Conservation (phyloP, 2,329 filamentous ascomycete species). For the Cryoendolithus antarcticus region DNA sequence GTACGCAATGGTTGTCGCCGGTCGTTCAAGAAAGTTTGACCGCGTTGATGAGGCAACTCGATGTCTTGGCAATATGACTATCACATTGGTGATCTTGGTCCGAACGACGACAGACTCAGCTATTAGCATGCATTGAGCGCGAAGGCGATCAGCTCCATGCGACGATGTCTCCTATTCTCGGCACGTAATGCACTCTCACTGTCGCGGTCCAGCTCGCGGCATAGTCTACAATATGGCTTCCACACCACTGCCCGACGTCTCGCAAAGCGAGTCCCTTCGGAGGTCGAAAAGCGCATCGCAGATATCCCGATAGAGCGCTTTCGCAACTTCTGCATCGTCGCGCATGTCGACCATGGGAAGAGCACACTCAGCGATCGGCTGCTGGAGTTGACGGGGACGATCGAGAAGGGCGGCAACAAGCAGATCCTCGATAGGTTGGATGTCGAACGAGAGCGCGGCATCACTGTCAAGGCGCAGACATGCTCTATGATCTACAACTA, state of each 20-base stretch:
- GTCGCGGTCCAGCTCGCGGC: too few relatives aligned
- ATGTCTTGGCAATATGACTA: too few relatives aligned
- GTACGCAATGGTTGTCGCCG: too few relatives aligned
- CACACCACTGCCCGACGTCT: conserved; percentile 9
- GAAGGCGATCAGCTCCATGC: conserved; percentile 27
- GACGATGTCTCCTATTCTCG: conserved; percentile 31
- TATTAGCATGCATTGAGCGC: neutral
- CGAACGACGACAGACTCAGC: too few relatives aligned
- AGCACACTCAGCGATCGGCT: conserved; percentile 87
- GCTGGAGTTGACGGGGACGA: conserved; percentile 88
- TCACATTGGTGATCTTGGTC: too few relatives aligned
- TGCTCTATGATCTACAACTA: conserved; percentile 95
- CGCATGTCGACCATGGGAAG: conserved; percentile 98
- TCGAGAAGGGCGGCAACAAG: conserved; percentile 74
- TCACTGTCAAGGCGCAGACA: conserved; percentile 97
- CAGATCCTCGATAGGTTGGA: conserved; percentile 96
- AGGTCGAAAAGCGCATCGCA: conserved; percentile 53
- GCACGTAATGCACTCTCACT: conserved; percentile 5
- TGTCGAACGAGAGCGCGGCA: conserved; percentile 88
- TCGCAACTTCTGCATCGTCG: conserved; percentile 97
- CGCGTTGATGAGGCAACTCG: too few relatives aligned
- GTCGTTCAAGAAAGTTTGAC: too few relatives aligned
- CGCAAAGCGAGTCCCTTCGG: conserved; percentile 31
- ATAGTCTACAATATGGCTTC: conserved; percentile 4
- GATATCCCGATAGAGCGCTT: conserved; percentile 67